Evolutionary conservation across 179 eudicot genomes (phyloP), one percentile per base, ranked within the genome.

Genomic region (Drosera spatulata): DNA sequence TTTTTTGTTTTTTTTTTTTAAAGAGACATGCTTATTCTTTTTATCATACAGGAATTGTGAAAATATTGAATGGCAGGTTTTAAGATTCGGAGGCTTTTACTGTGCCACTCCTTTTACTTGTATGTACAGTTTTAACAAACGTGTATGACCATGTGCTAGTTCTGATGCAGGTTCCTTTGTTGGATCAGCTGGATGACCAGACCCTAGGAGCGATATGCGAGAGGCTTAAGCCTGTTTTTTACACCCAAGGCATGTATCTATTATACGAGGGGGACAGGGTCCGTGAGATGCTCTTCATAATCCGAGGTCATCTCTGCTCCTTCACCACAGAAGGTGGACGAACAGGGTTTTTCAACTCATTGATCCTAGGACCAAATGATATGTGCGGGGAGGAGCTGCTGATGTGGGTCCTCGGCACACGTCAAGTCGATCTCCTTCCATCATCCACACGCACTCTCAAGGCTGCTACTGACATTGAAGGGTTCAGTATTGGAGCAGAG

Each of bases 381-480:
- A 72, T 79, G n/a, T 79, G 83, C 38, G 79, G 83, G 3, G 83
- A 79, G 41, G 83, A 79, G 61, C 75, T 79, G 3, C 69, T 79
- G 2, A 56, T 71, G 12, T 79, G 80, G 75, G 75, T 69, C n/a
- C 42, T 79, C 10, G 61, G 43, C 38, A 14, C 5, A 22, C 61
- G 50, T 22, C 61, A 59, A 4, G 10, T 22, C 33, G 61, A 73
- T 46, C 65, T 71, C 66, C 72, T 83, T 41, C 88, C 88, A 0
- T 78, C 81, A 0, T 83, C 88, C 53, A 80, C 85, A 2, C 85
- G 88, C 49, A 75, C 88, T 0, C 80, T 83, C 0, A 77, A 73
- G 38, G 80, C 88, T 48, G 70, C 78, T 13, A 77, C 81, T 1
- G 81, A 83, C 55, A 85, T 83, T 2, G 88, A 83, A 60, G 79